phyloP scores from a whole-genome alignment of 1,139 yeast species.

The Ashbya aceris region DNA sequence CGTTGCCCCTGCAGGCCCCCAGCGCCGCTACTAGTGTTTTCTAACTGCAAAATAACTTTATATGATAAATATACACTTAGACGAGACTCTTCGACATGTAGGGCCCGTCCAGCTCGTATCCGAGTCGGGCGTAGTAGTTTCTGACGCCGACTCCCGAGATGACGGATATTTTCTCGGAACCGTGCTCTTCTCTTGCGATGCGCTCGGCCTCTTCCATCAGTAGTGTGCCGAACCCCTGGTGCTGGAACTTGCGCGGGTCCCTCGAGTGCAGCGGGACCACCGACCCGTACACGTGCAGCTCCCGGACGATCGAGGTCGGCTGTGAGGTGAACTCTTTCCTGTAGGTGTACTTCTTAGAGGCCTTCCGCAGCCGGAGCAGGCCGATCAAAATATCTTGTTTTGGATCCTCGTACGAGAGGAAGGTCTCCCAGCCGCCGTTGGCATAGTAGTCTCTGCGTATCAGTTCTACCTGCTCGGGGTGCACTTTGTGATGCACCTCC shows the following conservation, averaged over 20 bases:
- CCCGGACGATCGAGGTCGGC: constrained; percentile 89
- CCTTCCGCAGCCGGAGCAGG: constrained; percentile 74
- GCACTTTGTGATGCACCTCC: constrained; percentile 94
- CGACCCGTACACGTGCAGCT: constrained; percentile 92
- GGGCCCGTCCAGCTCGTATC: constrained; percentile 90
- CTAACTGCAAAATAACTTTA: constrained; percentile 1
- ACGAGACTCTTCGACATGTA: constrained; percentile 66
- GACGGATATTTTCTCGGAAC: constrained; percentile 82
- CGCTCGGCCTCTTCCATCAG: constrained; percentile 98
- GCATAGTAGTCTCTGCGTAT: constrained; percentile 95
- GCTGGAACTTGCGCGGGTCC: constrained; percentile 96
- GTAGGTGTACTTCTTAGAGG: constrained; percentile 81
- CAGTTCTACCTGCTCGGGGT: constrained; percentile 94
- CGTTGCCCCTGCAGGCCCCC: no score
- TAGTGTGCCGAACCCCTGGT: constrained; percentile 96
- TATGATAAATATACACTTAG: background rate
- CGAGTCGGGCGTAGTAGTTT: constrained; percentile 85
- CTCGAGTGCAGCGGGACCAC: constrained; percentile 96
- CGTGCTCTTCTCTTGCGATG: constrained; percentile 92
- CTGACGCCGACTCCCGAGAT: constrained; percentile 98
- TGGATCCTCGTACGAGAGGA: constrained; percentile 92
- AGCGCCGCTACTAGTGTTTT: no score
- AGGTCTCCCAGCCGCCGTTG: constrained; percentile 99
- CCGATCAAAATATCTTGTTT: constrained; percentile 94
- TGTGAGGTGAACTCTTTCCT: constrained; percentile 80